A percentile compares a stretch with the other conserved stretches of the same genome.
These are phyloP conservation scores for Colletotrichum gigasporum DNA, from an alignment of 2,329 filamentous ascomycete species.

Conservation along the genomic window DNA sequence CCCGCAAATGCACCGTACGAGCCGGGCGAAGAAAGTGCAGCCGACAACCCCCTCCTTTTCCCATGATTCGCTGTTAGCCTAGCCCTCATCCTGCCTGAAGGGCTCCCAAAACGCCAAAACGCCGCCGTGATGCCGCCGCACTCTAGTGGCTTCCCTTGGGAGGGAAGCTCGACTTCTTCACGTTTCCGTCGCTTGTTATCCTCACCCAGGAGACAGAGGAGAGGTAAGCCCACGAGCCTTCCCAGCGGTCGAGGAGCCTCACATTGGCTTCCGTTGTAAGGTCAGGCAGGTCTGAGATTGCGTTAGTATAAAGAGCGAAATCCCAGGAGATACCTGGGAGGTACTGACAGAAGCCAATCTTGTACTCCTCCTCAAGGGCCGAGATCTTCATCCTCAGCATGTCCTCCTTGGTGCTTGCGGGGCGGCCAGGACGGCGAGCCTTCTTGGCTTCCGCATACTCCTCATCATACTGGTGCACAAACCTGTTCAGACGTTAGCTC, in stretches of 20 bases:
- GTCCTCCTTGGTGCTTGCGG: conserved; percentile 80
- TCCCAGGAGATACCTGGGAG: background rate
- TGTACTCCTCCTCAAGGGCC: conserved; percentile 80
- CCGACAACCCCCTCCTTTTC: background rate
- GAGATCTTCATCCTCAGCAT: conserved; percentile 77
- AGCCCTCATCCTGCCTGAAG: background rate
- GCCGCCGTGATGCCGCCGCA: background rate
- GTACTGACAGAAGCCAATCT: conserved; percentile 79
- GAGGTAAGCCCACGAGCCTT: conserved; percentile 84
- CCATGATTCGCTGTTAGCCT: background rate
- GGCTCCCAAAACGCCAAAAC: conserved; percentile 21
- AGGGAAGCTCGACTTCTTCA: conserved; percentile 80
- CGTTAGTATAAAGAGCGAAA: background rate
- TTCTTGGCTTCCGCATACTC: conserved; percentile 74
- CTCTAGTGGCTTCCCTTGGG: conserved; percentile 55
- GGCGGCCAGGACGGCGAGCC: conserved; percentile 79
- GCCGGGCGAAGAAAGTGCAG: conserved; percentile 5
- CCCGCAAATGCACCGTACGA: conserved; percentile 1
- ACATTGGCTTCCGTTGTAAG: conserved; percentile 74
- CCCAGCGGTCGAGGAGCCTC: conserved; percentile 76
- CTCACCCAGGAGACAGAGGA: conserved; percentile 81
- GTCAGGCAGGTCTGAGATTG: conserved; percentile 68
- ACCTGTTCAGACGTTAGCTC: conserved; percentile 56
- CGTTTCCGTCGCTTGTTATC: conserved; percentile 70
- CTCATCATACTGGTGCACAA: conserved; percentile 75